Evolutionary conservation across 129 eudicot species (phyloP).

Genomic region (Pulicaria dysenterica): DNA sequence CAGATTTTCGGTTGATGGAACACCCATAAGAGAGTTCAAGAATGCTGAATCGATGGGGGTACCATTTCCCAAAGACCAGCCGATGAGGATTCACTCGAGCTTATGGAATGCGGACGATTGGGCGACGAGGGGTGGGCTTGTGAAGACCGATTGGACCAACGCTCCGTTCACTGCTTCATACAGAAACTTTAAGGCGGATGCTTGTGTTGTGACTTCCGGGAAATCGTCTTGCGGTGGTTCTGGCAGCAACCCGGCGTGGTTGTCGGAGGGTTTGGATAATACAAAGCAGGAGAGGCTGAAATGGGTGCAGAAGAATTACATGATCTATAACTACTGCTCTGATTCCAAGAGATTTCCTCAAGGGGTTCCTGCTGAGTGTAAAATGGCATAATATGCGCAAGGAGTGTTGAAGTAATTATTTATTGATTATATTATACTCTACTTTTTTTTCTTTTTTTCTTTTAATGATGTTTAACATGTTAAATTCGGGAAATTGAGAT

Average conservation of each 20-base stretch:
- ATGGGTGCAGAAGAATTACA: conserved; percentile 64
- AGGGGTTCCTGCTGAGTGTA: conserved; percentile 56
- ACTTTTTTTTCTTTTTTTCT: background rate
- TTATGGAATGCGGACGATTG: conserved; percentile 67
- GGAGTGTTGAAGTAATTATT: background rate
- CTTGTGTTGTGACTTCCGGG: conserved; percentile 46
- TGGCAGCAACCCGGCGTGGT: conserved; percentile 37
- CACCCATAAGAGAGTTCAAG: conserved; percentile 63
- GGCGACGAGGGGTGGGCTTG: conserved; percentile 68
- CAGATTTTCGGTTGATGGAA: conserved; percentile 68
- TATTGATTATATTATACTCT: background rate
- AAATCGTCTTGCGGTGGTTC: conserved; percentile 40
- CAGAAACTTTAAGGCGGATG: conserved; percentile 52
- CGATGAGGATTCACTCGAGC: conserved; percentile 67
- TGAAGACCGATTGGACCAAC: conserved; percentile 55
- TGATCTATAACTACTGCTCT: conserved; percentile 61
- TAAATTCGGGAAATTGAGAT: background rate
- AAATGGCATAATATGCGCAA: conserved; percentile 18
- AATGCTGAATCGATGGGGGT: conserved; percentile 53
- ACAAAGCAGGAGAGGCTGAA: conserved; percentile 47
- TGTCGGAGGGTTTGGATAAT: conserved; percentile 48
- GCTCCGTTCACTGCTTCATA: conserved; percentile 62
- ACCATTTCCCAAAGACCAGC: conserved; percentile 55
- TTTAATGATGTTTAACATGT: conserved; percentile 13
- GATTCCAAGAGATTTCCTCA: conserved; percentile 59